Evolutionary conservation across 768 basidiomycete genomes (phyloP).

Genomic region (Naganishia kalamii): DNA sequence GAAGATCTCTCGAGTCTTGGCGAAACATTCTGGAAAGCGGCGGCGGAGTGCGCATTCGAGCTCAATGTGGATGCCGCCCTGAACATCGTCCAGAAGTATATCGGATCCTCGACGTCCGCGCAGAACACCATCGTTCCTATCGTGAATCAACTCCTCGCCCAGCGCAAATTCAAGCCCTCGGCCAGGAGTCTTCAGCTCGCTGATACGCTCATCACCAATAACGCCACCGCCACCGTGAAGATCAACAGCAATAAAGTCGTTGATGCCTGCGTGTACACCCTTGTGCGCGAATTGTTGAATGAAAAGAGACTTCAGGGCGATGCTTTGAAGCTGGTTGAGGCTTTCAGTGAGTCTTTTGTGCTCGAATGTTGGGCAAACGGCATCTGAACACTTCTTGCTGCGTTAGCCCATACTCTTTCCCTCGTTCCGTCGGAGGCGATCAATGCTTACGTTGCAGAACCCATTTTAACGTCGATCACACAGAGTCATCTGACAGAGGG

Average conservation of each 20-base stretch:
- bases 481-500: conserved; percentile 54
- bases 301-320: conserved; percentile 33
- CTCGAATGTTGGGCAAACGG: too few species aligned
- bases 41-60: not conserved
- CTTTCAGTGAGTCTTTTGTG: conserved; percentile 24
- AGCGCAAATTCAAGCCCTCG: conserved; percentile 9
- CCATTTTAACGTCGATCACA: conserved; percentile 60
- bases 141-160: not conserved
- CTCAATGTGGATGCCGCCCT: not conserved
- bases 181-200: conserved; percentile 7
- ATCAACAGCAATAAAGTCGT: conserved; percentile 16
- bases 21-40: not conserved
- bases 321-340: conserved; percentile 17
- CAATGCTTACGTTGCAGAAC: conserved; percentile 63
- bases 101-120: not conserved
- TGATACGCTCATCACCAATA: conserved; percentile 24
- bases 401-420: not conserved
- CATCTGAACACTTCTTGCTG: not conserved
- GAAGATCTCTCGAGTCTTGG: not conserved
- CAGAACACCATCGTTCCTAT: not conserved
- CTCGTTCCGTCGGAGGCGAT: conserved; percentile 30
- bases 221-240: conserved; percentile 8
- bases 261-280: conserved; percentile 53
- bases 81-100: not conserved
- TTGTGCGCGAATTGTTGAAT: conserved; percentile 51